Conservation (phyloP, 805 yeast species). For the Candida maltosa region DNA sequence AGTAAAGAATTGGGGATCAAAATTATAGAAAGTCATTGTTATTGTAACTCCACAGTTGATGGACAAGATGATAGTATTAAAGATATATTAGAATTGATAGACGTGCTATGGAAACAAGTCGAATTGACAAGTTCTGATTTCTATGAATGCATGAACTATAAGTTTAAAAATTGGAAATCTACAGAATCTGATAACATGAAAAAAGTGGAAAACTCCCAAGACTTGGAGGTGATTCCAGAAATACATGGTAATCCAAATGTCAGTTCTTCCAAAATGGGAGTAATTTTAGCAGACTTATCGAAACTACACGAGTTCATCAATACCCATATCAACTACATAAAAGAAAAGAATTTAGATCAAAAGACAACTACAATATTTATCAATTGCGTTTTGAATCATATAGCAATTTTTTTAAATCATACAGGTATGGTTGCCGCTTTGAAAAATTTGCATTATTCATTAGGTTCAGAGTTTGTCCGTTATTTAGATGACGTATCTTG, state of each 20-base stretch:
- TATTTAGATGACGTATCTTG: slow-evolving; percentile 28
- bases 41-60: slow-evolving; percentile 10
- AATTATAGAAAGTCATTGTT: slow-evolving; percentile 35
- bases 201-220: slow-evolving; percentile 13
- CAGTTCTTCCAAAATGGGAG: slow-evolving; percentile 24
- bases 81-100: slow-evolving; percentile 29
- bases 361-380: slow-evolving; percentile 25
- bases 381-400: slow-evolving; percentile 35
- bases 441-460: slow-evolving; percentile 11
- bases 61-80: slow-evolving; percentile 23
- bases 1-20: slow-evolving; percentile 29
- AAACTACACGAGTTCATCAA: slow-evolving; percentile 19
- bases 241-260: slow-evolving; percentile 22
- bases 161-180: slow-evolving; percentile 22
- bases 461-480: slow-evolving; percentile 11
- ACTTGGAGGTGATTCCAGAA: no score
- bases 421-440: slow-evolving; percentile 25
- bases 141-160: slow-evolving; percentile 24
- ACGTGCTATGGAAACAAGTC: slow-evolving; percentile 17
- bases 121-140: slow-evolving; percentile 25
- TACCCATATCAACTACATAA: slow-evolving; percentile 21
- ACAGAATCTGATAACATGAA: not conserved
- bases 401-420: slow-evolving; percentile 31
- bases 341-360: slow-evolving; percentile 7
- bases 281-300: slow-evolving; percentile 26